A percentile compares a stretch with the other conserved stretches of the same genome.
Conservation (phyloP, 2,329 filamentous ascomycete species). For the Cladosporium sp. region DNA sequence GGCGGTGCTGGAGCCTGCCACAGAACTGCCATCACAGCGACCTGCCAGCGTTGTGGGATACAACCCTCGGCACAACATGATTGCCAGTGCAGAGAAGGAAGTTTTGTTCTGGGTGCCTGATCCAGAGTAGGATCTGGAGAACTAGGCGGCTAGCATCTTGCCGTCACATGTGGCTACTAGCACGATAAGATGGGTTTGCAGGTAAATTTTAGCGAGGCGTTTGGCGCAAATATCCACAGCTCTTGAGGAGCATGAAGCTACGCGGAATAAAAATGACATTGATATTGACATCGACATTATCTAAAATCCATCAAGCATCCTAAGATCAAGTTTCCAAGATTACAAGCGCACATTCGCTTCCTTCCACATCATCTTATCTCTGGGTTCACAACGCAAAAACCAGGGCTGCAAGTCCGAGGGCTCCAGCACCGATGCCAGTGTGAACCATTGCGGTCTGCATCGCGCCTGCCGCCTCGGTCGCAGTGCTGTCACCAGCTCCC, state of each 20-base stretch:
- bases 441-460: not conserved
- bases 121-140: constrained; percentile 33
- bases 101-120: constrained; percentile 52
- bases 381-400: not conserved
- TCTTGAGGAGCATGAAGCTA: not conserved
- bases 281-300: not conserved
- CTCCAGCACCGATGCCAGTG: not conserved
- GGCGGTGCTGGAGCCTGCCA: constrained; percentile 63
- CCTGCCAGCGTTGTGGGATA: constrained; percentile 76
- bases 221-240: not conserved
- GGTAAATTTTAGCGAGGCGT: constrained; percentile 14
- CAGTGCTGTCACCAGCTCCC: not conserved
- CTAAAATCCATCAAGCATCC: not conserved
- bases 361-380: not conserved
- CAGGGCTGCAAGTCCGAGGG: not conserved
- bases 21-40: constrained; percentile 62
- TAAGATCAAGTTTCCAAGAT: not conserved
- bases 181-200: not conserved
- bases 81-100: constrained; percentile 86
- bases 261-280: not conserved
- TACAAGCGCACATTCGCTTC: not conserved
- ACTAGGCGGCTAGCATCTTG: not conserved
- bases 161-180: not conserved
- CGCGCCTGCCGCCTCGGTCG: not conserved
- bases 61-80: constrained; percentile 88